phyloP scores from a whole-genome alignment of 805 yeast species.

The Wickerhamiella allomyrinae region DNA sequence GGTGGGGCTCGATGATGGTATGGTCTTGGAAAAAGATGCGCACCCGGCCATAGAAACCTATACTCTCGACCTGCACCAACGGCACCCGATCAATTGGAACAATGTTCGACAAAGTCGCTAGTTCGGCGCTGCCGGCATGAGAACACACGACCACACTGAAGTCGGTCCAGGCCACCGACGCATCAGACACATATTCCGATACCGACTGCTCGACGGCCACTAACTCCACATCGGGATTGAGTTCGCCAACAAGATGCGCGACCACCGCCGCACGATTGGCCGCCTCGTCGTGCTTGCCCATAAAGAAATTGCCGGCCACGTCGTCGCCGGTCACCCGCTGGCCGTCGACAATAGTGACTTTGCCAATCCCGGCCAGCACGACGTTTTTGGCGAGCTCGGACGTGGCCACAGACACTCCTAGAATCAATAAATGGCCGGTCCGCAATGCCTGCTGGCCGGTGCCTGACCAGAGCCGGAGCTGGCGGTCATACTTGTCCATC shows the following conservation, averaged over 20 bases:
- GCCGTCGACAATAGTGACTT: constrained; percentile 54
- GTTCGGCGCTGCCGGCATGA: not conserved
- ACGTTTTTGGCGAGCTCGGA: constrained; percentile 67
- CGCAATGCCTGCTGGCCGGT: constrained; percentile 56
- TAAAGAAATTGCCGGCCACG: constrained; percentile 60
- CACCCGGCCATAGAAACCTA: constrained; percentile 55
- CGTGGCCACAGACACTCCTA: constrained; percentile 38
- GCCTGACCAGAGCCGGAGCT: constrained; percentile 72
- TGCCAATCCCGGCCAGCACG: constrained; percentile 77
- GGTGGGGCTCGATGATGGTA: constrained; percentile 65
- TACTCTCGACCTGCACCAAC: constrained; percentile 34
- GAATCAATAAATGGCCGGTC: constrained; percentile 42
- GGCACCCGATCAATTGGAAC: constrained; percentile 30
- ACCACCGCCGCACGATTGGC: constrained; percentile 29
- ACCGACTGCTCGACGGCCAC: not conserved
- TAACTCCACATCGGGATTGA: constrained; percentile 47
- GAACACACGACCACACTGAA: not conserved
- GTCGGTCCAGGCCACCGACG: not conserved
- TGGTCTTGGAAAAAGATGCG: constrained; percentile 41
- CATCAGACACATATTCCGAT: not conserved
- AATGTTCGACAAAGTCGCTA: no score
- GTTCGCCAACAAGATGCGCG: constrained; percentile 32
- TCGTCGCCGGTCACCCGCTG: constrained; percentile 44
- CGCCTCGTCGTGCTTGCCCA: constrained; percentile 45
- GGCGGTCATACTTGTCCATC: constrained; percentile 58